Conservation (phyloP, 179 eudicot species). For the Silene noctiflora region DNA sequence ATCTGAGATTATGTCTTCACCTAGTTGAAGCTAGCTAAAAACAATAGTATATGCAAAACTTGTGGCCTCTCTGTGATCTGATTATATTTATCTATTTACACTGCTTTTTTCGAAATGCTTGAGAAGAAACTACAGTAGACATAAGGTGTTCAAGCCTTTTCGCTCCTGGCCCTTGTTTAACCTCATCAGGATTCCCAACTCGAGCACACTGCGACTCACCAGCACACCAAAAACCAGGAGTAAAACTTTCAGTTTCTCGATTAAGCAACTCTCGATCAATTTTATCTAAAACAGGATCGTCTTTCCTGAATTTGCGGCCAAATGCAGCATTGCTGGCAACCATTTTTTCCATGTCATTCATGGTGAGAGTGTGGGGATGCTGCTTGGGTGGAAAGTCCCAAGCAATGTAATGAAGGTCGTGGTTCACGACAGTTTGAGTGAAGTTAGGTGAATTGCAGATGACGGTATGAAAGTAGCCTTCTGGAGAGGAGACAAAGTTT, state of each 20-base stretch:
- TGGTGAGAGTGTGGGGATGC: slow-evolving; percentile 63
- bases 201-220: slow-evolving; percentile 52
- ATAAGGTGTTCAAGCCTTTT: slow-evolving; percentile 53
- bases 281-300: slow-evolving; percentile 57
- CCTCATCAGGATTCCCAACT: slow-evolving; percentile 45
- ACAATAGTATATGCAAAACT: too few species aligned
- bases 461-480: slow-evolving; percentile 41
- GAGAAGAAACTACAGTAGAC: slow-evolving; percentile 35
- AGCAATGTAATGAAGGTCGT: slow-evolving; percentile 36
- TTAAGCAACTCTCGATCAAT: slow-evolving; percentile 62
- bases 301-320: slow-evolving; percentile 65
- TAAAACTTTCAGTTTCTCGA: slow-evolving; percentile 52
- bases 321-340: slow-evolving; percentile 60
- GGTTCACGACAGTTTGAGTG: slow-evolving; percentile 40
- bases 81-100: slow-evolving; percentile 47
- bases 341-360: slow-evolving; percentile 53
- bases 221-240: slow-evolving; percentile 82
- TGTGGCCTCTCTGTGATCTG: neutral
- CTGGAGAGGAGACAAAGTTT: slow-evolving; percentile 85
- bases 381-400: slow-evolving; percentile 87
- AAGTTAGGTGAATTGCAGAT: slow-evolving; percentile 62
- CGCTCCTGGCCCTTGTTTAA: slow-evolving; percentile 63
- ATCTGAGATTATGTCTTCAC: too few species aligned
- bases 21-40: too few species aligned
- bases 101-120: slow-evolving; percentile 34